These are phyloP conservation scores for Epichloe typhina DNA, from an alignment of 2,329 filamentous ascomycete genomes.

Conservation along the genomic window DNA sequence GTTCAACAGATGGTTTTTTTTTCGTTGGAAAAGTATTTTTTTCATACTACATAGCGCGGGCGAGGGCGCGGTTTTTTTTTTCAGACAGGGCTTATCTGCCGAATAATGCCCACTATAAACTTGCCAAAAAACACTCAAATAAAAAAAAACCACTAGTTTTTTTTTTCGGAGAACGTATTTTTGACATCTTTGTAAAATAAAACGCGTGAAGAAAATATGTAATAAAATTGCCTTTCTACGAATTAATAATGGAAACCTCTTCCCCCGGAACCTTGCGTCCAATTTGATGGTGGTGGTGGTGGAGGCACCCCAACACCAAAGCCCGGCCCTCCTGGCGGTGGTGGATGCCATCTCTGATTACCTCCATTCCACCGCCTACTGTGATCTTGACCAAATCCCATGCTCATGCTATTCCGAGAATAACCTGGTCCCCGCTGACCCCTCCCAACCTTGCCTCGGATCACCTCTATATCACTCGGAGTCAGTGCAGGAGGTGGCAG, in stretches of 20 bases:
- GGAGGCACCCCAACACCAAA: conserved; percentile 4
- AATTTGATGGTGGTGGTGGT: conserved; percentile 5
- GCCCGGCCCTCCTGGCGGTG: conserved; percentile 15
- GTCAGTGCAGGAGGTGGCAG: conserved; percentile 61
- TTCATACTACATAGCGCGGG: too few relatives aligned
- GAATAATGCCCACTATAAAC: too few relatives aligned
- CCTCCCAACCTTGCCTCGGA: conserved; percentile 46
- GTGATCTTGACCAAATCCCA: neutral
- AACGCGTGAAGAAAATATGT: too few relatives aligned
- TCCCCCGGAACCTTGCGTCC: neutral
- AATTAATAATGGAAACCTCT: too few relatives aligned
- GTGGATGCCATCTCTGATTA: conserved; percentile 11
- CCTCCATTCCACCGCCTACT: conserved; percentile 1
- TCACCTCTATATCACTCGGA: conserved; percentile 59
- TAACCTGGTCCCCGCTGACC: conserved; percentile 28
- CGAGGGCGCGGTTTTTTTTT: too few relatives aligned
- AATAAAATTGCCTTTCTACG: too few relatives aligned
- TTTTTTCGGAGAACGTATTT: fast-evolving
- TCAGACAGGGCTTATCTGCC: too few relatives aligned
- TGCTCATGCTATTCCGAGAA: conserved; percentile 9
- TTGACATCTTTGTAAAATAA: too few relatives aligned
- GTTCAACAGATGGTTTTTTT: too few relatives aligned
- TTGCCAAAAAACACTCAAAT: too few relatives aligned
- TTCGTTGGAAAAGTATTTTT: fast-evolving
- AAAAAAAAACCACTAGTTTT: too few relatives aligned